Evolutionary conservation across 176 grass and related monocot species (phyloP).

Genomic region (Triticum turgidum): DNA sequence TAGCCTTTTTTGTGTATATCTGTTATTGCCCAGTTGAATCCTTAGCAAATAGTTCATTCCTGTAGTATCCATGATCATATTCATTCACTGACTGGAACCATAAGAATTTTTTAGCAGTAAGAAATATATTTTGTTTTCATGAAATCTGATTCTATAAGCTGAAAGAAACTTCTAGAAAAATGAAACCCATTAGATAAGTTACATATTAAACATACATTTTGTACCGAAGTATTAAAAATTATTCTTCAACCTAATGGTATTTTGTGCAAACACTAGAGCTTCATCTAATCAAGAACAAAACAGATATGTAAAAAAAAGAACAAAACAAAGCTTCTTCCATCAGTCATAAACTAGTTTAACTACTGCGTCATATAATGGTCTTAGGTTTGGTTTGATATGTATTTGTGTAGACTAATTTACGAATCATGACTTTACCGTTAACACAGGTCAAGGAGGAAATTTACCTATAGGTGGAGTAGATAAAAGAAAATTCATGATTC

Average conservation of each 20-base stretch:
- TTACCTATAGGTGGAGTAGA: background rate
- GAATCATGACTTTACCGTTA: slow-evolving; percentile 5
- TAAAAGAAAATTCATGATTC: slow-evolving; percentile 18
- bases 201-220: slow-evolving; percentile 10
- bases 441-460: background rate
- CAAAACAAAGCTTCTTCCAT: background rate
- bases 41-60: slow-evolving; percentile 3
- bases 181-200: background rate
- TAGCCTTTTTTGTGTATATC: background rate
- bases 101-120: slow-evolving; percentile 14
- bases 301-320: background rate
- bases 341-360: slow-evolving; percentile 18
- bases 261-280: slow-evolving; percentile 20
- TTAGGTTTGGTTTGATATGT: slow-evolving; percentile 6
- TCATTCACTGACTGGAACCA: background rate
- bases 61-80: slow-evolving; percentile 12
- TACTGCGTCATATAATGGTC: slow-evolving; percentile 3
- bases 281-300: background rate
- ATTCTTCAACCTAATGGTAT: background rate
- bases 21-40: background rate
- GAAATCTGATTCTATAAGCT: slow-evolving; percentile 13
- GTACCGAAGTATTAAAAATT: background rate
- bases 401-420: slow-evolving; percentile 25
- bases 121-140: background rate
- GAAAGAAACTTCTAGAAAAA: slow-evolving; percentile 24